These are phyloP conservation scores for Hortiboletus rubellus DNA, from an alignment of 1,284 basidiomycete species.

Conservation along the genomic window DNA sequence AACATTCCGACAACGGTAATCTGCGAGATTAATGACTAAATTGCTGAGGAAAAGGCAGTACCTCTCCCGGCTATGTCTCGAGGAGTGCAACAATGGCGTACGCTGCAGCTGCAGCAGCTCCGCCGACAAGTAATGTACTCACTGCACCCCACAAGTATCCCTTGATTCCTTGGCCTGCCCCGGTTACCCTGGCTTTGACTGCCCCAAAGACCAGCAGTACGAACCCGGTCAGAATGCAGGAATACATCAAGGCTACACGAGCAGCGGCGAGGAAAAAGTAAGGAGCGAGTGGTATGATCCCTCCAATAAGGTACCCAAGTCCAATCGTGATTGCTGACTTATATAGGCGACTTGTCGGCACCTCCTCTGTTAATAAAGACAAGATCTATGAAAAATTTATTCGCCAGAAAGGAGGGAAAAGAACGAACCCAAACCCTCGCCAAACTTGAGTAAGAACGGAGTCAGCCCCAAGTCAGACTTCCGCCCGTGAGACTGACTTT, in stretches of 20 bases:
- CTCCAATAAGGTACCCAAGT: constrained; percentile 82
- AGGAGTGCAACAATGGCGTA: constrained; percentile 82
- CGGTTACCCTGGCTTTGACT: constrained; percentile 88
- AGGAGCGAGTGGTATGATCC: constrained; percentile 84
- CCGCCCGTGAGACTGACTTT: constrained; percentile 55
- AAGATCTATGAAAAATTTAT: neutral
- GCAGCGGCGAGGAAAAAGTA: constrained; percentile 83
- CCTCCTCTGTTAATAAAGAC: constrained; percentile 62
- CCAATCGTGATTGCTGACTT: constrained; percentile 93
- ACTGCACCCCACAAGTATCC: constrained; percentile 84
- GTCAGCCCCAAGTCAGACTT: constrained; percentile 80
- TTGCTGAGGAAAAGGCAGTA: neutral
- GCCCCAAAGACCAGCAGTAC: constrained; percentile 89
- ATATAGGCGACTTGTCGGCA: constrained; percentile 67
- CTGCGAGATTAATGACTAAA: neutral
- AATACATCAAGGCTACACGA: constrained; percentile 69
- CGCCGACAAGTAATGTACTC: constrained; percentile 88
- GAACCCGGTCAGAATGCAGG: constrained; percentile 75
- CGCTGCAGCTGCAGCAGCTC: constrained; percentile 85
- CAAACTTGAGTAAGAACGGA: constrained; percentile 91
- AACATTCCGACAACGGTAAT: neutral
- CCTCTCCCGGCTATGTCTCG: constrained; percentile 41
- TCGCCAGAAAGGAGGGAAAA: neutral
- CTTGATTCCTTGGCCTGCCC: constrained; percentile 58
- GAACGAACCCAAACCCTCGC: constrained; percentile 76